A percentile compares a stretch with the other conserved stretches of the same genome.
Evolutionary conservation across 345 rosid species (phyloP).

Genomic region (Toxicodendron radicans): DNA sequence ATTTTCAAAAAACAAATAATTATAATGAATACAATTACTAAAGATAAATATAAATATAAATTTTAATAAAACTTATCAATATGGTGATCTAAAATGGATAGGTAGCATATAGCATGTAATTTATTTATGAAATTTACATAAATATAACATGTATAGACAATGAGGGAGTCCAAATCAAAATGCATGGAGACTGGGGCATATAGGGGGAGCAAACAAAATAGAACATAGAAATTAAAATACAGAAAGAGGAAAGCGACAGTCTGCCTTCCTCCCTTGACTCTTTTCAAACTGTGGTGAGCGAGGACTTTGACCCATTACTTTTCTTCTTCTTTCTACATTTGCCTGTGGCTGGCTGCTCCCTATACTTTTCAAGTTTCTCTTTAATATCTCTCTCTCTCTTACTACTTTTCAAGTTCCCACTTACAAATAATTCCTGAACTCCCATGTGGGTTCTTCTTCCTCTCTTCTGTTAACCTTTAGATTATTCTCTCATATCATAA

Average conservation of each 20-base stretch:
- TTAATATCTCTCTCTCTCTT: slow-evolving; percentile 17
- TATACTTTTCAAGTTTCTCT: slow-evolving; percentile 1
- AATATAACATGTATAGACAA: too few species aligned
- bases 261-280: slow-evolving; percentile 51
- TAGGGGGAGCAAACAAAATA: too few species aligned
- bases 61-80: too few species aligned
- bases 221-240: background rate
- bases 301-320: slow-evolving; percentile 60
- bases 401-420: slow-evolving; percentile 21
- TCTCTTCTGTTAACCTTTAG: background rate
- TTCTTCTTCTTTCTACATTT: slow-evolving; percentile 22
- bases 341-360: slow-evolving; percentile 28
- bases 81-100: too few species aligned
- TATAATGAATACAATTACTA: too few species aligned
- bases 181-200: too few species aligned
- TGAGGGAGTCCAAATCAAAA: too few species aligned
- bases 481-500: too few species aligned
- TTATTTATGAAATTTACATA: too few species aligned
- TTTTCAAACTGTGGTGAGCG: slow-evolving; percentile 39
- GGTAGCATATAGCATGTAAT: too few species aligned
- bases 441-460: background rate
- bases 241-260: slow-evolving; percentile 7
- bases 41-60: too few species aligned
- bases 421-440: slow-evolving; percentile 4
- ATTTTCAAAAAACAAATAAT: too few species aligned